Base-by-base conservation (phyloP, 2,329 filamentous ascomycete species). In the Fusarium metavorans region DNA sequence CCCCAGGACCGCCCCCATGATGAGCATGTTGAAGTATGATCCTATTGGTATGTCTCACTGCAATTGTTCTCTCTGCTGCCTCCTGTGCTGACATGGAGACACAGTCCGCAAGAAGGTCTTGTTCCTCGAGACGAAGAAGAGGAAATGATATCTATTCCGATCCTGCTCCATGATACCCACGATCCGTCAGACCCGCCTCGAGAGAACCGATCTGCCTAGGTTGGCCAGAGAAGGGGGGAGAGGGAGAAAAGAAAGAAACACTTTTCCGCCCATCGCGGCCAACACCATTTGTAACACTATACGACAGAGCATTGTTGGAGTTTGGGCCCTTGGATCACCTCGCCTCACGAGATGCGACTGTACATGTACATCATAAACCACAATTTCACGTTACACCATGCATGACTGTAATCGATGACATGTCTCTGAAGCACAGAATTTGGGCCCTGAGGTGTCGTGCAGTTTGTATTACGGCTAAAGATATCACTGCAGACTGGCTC, bases 21-120 rank as follows among this genome's bases (percentile, higher is more conserved):
- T 99, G 85, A 97, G 95, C 87, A 97, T 99, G 95, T 87, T 99
- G 79, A 99, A 99, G 88, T 99, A 99, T 85, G 97, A 99, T 82
- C 97, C 97, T 48, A 95, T 99, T 75, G 93, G 94, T 97, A 91
- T 76, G 82, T 41, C 1, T 14, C 14, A 5, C 2, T 30, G 7
- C 10, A 14, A 16, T 37, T 20, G 7, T 43, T 70, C 35, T 68
- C 45, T 56, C 50, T 13, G 39, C 30, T 5, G 20, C 18, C 11
- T 20, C 37, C 16, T 35, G 35, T 48, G 50, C 72, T 75, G 59
- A 75, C 48, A 23, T 7, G 25, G 43, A 59, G 64, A 62, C 76
- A 34, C 78, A 97, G 97, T 99, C 65, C 94, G 95, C 83, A 95
- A 96, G 87, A 94, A 98, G 86, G 97, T 99, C 35, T 89, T 99